Base-by-base conservation (phyloP, 2,329 filamentous ascomycete genomes). In the Phialophora chinensis region DNA sequence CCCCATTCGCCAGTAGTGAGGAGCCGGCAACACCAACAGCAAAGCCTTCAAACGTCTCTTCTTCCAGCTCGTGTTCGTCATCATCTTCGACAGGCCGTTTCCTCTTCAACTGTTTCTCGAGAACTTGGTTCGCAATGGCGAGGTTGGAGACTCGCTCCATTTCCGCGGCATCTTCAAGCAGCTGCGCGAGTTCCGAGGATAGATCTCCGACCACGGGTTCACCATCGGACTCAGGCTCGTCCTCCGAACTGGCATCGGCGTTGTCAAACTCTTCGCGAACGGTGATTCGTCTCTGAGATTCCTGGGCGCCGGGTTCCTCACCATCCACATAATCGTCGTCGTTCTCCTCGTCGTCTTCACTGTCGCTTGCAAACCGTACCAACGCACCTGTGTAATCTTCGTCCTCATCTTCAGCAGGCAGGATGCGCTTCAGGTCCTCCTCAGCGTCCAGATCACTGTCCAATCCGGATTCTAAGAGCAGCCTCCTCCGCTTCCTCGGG, bases 401-500 rank as follows among this genome's bases (percentile, higher is more conserved):
- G 20, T 49, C 49, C 38, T 62, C 62, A 20, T 27, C 27, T n/a
- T 53, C 54, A 6, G 49, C 11, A n/a, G 61, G 29, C 4, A 66
- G 59, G 27, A 67, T 61, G n/a, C 50, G 59, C 55, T 29, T 57
- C 4, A 29, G 71, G 3, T 79, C 69, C 0, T 78, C 77, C 8
- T 74, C 64, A 27, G 72, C 50, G 5, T 77, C 72, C 2, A 79
- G 69, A 0, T 77, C 71, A 66, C 73, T 72, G 10, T 61, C 49
- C 70, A 2, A 27, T 27, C 27, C 27, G 2, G 72, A 79, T 17
- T 44, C 62, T 4, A 52, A 11, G 7, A 72, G 52, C 27, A 90
- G 72, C 72, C 87, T 83, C 42, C 84, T 85, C 72, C 86, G 85
- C 76, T 95, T 96, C 68, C 89, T 85, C 0, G 92, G 89, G 0